Conservation (phyloP, 768 basidiomycete genomes). For the Sporobolomyces phaffii region DNA sequence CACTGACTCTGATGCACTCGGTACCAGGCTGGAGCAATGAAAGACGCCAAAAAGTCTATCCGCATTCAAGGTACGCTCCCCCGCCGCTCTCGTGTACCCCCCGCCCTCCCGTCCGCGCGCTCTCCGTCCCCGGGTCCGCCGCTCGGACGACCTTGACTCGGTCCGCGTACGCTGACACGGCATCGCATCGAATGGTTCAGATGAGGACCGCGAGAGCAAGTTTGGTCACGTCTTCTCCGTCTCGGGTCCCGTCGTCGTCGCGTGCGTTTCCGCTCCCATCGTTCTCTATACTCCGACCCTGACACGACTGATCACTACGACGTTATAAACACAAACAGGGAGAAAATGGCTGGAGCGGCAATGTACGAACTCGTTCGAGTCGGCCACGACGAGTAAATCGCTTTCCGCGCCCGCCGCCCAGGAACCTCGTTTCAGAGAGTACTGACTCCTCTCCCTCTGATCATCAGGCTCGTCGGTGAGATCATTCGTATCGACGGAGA, state of each 20-base stretch:
- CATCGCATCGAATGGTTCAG: not conserved
- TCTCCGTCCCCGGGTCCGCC: not conserved
- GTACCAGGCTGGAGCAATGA: slow-evolving; percentile 41
- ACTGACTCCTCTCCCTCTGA: too few species aligned
- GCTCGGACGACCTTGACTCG: not conserved
- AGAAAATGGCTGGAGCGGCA: slow-evolving; percentile 90
- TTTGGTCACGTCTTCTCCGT: slow-evolving; percentile 90
- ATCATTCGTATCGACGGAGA: slow-evolving; percentile 97
- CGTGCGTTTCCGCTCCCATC: slow-evolving; percentile 47
- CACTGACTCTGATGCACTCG: not conserved
- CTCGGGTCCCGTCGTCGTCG: slow-evolving; percentile 96
- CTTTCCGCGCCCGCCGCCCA: too few species aligned
- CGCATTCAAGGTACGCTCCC: slow-evolving; percentile 30
- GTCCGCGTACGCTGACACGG: not conserved
- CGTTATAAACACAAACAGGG: not conserved
- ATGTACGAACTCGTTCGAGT: slow-evolving; percentile 97
- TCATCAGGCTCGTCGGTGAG: slow-evolving; percentile 55
- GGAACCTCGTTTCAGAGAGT: too few species aligned
- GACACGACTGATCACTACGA: too few species aligned
- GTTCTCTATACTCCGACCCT: not conserved
- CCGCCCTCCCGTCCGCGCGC: not conserved
- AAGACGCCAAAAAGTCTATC: slow-evolving; percentile 42
- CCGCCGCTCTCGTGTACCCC: not conserved
- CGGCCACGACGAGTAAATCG: slow-evolving; percentile 76
- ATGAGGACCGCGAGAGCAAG: slow-evolving; percentile 46